Base-by-base conservation (phyloP, 768 basidiomycete genomes). In the Auricularia heimuer region DNA sequence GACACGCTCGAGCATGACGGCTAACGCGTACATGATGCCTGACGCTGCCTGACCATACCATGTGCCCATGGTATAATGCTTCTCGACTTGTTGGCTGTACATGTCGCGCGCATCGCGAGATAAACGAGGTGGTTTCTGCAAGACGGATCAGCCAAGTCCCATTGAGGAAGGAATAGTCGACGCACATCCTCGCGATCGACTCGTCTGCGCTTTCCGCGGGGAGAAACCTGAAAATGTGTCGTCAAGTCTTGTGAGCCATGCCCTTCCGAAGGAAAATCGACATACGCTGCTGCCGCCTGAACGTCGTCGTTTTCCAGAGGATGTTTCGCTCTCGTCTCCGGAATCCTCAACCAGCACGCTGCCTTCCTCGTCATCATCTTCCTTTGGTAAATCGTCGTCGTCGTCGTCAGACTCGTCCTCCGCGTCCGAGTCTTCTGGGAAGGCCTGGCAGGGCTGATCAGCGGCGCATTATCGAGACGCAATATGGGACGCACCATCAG, bases 31-130 rank as follows among this genome's bases (percentile, higher is more conserved):
- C 62, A 98, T 83, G 35, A 89, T 89, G 29, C 89, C 88, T 10
- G 94, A 86, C 6, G 92, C 93, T 70, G 92, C 92, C 76, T 94
- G 94, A 1, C 93, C 92, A 71, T 91, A 83, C 77, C 85, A 92
- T 58, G 92, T 90, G 44, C 97, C 97, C 18, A 84, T 79, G 67
- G 80, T 79, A 71, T 97, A 98, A 76, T 98, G 87, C 71, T 89
- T 90, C 69, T 89, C 83, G 34, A 98, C 76, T 24, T 83, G 79
- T 44, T 81, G 77, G 62, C 83, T 79, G 72, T 91, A 82, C n/a
- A 75, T 75, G 7, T 83, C 80, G 58, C 87, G 84, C 67, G 93
- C 85, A 35, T 89, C 89, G 67, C 84, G 80, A 1, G 89, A 83
- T 70, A 93, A 79, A 65, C 85, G 83, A 62, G 77, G 76, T 6